Conservation (phyloP, 2,329 filamentous ascomycete genomes). For the Sporothrix pseudoabietina region DNA sequence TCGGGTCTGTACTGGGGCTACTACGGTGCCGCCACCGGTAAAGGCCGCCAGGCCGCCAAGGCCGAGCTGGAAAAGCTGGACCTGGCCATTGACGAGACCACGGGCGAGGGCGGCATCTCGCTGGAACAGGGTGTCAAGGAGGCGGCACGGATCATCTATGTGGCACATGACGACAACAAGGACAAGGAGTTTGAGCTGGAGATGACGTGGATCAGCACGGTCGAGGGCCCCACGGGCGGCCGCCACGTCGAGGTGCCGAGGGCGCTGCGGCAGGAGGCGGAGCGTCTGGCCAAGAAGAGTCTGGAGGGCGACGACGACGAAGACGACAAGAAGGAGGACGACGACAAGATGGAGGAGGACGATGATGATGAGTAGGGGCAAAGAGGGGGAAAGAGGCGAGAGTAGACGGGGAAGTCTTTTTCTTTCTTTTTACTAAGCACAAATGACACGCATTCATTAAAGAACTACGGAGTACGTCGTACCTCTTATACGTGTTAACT, state of each 20-base stretch:
- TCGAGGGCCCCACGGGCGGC: slow-evolving; percentile 86
- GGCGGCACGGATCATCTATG: slow-evolving; percentile 94
- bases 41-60: slow-evolving; percentile 95
- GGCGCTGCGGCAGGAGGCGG: slow-evolving; percentile 86
- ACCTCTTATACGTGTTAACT: too few species aligned
- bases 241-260: slow-evolving; percentile 91
- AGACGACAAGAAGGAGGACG: slow-evolving; percentile 64
- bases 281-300: slow-evolving; percentile 87
- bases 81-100: slow-evolving; percentile 62
- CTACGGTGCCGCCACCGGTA: slow-evolving; percentile 95
- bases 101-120: slow-evolving; percentile 62
- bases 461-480: too few species aligned
- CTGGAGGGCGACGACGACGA: slow-evolving; percentile 87
- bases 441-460: not conserved
- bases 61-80: slow-evolving; percentile 98
- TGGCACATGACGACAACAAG: slow-evolving; percentile 98
- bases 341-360: slow-evolving; percentile 83
- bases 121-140: slow-evolving; percentile 91
- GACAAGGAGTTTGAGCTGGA: slow-evolving; percentile 99
- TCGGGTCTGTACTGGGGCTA: slow-evolving; percentile 98
- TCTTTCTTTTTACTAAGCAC: not conserved
- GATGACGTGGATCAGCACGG: slow-evolving; percentile 94
- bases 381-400: not conserved
- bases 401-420: not conserved
- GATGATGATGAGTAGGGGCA: slow-evolving; percentile 10